Evolutionary conservation across 176 grass and related monocot species (phyloP).

Genomic region (Elaeis guineensis): DNA sequence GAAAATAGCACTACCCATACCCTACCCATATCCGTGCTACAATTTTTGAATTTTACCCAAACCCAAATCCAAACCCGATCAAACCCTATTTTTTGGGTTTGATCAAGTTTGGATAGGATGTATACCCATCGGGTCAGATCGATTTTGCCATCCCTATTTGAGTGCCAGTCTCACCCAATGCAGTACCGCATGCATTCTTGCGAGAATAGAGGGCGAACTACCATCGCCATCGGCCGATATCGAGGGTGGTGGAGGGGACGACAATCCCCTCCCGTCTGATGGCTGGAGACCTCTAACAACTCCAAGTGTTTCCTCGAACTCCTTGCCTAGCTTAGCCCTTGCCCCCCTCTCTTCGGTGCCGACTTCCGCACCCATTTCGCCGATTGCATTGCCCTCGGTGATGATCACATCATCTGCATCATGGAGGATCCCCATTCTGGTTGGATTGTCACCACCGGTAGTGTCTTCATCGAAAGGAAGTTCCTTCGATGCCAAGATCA

Average conservation of each 20-base stretch:
- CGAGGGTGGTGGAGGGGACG: constrained; percentile 6
- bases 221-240: no score
- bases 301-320: constrained; percentile 54
- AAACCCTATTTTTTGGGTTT: no score
- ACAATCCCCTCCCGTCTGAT: constrained; percentile 31
- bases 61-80: no score
- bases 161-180: no score
- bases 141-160: no score
- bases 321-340: constrained; percentile 59
- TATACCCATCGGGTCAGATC: no score
- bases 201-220: no score
- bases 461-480: constrained; percentile 84
- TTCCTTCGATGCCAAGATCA: constrained; percentile 59
- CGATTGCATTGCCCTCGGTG: constrained; percentile 53
- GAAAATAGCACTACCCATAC: no score
- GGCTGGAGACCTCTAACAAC: constrained; percentile 47
- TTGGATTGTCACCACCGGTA: constrained; percentile 58
- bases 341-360: constrained; percentile 43
- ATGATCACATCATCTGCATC: constrained; percentile 74
- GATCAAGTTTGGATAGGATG: no score
- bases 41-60: no score
- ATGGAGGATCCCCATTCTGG: constrained; percentile 37
- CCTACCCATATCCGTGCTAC: no score
- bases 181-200: no score
- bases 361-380: constrained; percentile 61